These are phyloP conservation scores for Tolypocladium album DNA, from an alignment of 2,329 filamentous ascomycete genomes.

Conservation along the genomic window DNA sequence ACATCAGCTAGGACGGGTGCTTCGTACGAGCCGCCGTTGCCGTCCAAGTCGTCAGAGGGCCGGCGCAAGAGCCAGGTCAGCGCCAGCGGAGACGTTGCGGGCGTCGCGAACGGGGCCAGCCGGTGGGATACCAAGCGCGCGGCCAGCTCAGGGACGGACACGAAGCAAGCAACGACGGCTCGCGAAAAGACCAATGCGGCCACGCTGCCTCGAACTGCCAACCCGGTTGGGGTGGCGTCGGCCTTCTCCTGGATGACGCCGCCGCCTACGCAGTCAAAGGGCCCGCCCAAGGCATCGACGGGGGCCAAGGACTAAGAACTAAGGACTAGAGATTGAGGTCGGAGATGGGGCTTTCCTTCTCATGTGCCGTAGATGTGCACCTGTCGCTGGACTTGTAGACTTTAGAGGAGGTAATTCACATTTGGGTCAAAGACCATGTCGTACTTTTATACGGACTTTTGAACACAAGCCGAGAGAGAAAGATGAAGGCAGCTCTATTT, in stretches of 20 bases:
- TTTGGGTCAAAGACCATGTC: not conserved
- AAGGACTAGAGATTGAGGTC: not conserved
- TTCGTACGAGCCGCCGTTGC: constrained; percentile 39
- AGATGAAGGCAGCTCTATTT: not conserved
- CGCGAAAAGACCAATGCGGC: constrained; percentile 26
- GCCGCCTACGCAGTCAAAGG: constrained; percentile 20
- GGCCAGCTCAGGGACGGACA: constrained; percentile 30
- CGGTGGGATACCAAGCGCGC: constrained; percentile 46
- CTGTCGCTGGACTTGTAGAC: not conserved
- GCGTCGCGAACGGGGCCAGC: constrained; percentile 15
- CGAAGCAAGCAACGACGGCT: constrained; percentile 20
- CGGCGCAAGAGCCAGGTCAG: constrained; percentile 43
- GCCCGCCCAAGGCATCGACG: constrained; percentile 20
- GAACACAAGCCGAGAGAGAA: not conserved
- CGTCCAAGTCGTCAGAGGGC: constrained; percentile 36
- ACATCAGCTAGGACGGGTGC: constrained; percentile 37
- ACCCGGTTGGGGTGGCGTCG: constrained; percentile 84
- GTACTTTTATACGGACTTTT: not conserved
- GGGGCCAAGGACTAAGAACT: not conserved
- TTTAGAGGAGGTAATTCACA: not conserved
- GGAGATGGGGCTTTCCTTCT: not conserved
- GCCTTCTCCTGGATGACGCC: constrained; percentile 88
- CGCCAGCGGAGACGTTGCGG: constrained; percentile 15
- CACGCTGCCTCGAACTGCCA: constrained; percentile 48
- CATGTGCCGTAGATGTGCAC: not conserved